phyloP scores from a whole-genome alignment of 768 basidiomycete genomes.

The Trametes cubensis region DNA sequence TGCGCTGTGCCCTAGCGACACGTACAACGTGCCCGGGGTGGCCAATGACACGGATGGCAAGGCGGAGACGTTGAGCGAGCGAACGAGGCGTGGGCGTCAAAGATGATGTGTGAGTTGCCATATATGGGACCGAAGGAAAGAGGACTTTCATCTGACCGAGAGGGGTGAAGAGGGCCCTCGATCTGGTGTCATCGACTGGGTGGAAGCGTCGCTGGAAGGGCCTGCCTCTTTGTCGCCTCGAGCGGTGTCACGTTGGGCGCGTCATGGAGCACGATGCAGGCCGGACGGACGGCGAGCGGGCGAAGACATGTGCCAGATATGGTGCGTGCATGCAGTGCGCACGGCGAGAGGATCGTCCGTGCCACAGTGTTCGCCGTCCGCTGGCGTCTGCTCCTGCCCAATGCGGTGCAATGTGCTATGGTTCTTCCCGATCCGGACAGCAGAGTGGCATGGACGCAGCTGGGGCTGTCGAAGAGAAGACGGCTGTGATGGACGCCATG shows the following conservation, averaged over 20 bases:
- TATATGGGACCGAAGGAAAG: background rate
- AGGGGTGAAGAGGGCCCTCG: conserved; percentile 7
- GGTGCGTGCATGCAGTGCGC: conserved; percentile 1
- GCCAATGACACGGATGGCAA: background rate
- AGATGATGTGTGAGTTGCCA: background rate
- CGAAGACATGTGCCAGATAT: conserved; percentile 4
- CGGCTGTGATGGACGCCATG: conserved; percentile 23
- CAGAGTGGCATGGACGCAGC: conserved; percentile 18
- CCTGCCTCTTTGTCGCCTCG: background rate
- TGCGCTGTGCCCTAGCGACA: no score
- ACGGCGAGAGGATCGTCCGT: conserved; percentile 17
- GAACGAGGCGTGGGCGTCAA: background rate
- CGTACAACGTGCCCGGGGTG: no score
- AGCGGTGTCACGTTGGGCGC: conserved; percentile 6
- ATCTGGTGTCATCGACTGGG: conserved; percentile 4
- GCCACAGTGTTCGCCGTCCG: conserved; percentile 6
- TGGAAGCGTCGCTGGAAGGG: background rate
- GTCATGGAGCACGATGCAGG: conserved; percentile 1
- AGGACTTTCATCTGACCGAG: background rate
- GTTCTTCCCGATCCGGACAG: conserved; percentile 21
- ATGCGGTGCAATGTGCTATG: conserved; percentile 13
- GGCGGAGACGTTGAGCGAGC: background rate
- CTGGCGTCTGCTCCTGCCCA: conserved; percentile 14
- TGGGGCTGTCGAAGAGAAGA: conserved; percentile 26
- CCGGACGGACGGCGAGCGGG: conserved; percentile 5